These are phyloP conservation scores for Begonia peltatifolia DNA, from an alignment of 306 rosid species.

Conservation along the genomic window DNA sequence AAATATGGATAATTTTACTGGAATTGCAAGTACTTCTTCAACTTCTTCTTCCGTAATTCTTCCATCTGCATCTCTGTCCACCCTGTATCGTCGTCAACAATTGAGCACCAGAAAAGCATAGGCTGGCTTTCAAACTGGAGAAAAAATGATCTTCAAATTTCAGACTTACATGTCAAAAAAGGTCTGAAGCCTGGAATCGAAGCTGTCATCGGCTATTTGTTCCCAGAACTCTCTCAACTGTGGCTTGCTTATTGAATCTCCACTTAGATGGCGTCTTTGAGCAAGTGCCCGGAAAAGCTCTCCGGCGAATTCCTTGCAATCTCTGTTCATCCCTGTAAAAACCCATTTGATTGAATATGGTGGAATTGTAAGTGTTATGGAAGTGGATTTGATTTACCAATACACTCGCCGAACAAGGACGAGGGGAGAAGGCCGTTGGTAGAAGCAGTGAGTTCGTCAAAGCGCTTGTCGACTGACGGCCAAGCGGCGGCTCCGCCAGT, in stretches of 20 bases:
- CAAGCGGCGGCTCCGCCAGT: slow-evolving; percentile 22
- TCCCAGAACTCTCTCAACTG: slow-evolving; percentile 42
- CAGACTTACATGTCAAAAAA: slow-evolving; percentile 56
- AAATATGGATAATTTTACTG: background rate
- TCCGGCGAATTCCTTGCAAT: slow-evolving; percentile 45
- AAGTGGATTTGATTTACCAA: slow-evolving; percentile 15
- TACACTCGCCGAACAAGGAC: slow-evolving; percentile 44
- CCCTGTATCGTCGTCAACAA: slow-evolving; percentile 20
- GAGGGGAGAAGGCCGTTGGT: slow-evolving; percentile 30
- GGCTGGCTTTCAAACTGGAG: too few species aligned
- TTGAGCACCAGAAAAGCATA: background rate
- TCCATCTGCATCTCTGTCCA: slow-evolving; percentile 46
- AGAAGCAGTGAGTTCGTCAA: slow-evolving; percentile 26
- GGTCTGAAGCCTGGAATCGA: slow-evolving; percentile 43
- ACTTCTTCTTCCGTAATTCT: slow-evolving; percentile 42
- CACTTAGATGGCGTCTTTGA: slow-evolving; percentile 21
- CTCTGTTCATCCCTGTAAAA: slow-evolving; percentile 40
- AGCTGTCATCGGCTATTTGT: slow-evolving; percentile 39
- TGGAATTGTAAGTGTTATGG: background rate
- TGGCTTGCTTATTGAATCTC: slow-evolving; percentile 25
- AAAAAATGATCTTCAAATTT: too few species aligned
- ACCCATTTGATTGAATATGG: background rate
- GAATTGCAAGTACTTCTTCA: slow-evolving; percentile 24
- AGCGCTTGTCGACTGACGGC: slow-evolving; percentile 31
- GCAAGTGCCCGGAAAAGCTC: slow-evolving; percentile 47